A percentile compares a stretch with the other conserved stretches of the same genome.
phyloP scores from a whole-genome alignment of 768 basidiomycete genomes.

The Rhizopogon vesiculosus region DNA sequence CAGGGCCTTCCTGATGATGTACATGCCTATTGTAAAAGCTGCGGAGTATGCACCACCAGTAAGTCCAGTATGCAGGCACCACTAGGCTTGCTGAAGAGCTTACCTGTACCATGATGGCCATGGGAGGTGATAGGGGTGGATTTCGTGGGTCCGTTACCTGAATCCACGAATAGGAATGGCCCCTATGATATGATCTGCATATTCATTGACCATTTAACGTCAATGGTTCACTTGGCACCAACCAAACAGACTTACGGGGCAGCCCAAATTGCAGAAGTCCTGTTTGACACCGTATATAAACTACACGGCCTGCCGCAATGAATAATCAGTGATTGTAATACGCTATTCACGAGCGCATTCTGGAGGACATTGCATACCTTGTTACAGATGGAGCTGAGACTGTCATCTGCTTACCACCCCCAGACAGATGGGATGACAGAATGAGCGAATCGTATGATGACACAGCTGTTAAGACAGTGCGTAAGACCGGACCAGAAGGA shows the following conservation, averaged over 20 bases:
- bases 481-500: constrained; percentile 23
- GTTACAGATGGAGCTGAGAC: constrained; percentile 23
- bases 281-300: constrained; percentile 22
- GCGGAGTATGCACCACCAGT: constrained; percentile 4
- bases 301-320: constrained; percentile 25
- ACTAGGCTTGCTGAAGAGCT: neutral
- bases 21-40: constrained; percentile 19
- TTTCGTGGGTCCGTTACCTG: constrained; percentile 33
- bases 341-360: constrained; percentile 32
- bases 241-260: constrained; percentile 16
- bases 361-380: constrained; percentile 22
- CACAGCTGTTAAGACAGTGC: constrained; percentile 24
- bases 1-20: constrained; percentile 26
- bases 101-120: constrained; percentile 9
- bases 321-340: constrained; percentile 25
- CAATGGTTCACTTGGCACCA: constrained; percentile 20
- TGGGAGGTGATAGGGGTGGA: constrained; percentile 37
- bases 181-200: constrained; percentile 18
- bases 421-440: constrained; percentile 34
- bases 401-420: constrained; percentile 38
- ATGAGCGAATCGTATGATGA: constrained; percentile 21
- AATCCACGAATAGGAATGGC: constrained; percentile 12
- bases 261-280: constrained; percentile 19
- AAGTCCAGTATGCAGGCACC: constrained; percentile 13
- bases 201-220: constrained; percentile 11